Percentiles rank a stretch among this genome's conserved stretches.
phyloP scores from a whole-genome alignment of 2,329 filamentous ascomycete genomes.

The Apiospora sp. region DNA sequence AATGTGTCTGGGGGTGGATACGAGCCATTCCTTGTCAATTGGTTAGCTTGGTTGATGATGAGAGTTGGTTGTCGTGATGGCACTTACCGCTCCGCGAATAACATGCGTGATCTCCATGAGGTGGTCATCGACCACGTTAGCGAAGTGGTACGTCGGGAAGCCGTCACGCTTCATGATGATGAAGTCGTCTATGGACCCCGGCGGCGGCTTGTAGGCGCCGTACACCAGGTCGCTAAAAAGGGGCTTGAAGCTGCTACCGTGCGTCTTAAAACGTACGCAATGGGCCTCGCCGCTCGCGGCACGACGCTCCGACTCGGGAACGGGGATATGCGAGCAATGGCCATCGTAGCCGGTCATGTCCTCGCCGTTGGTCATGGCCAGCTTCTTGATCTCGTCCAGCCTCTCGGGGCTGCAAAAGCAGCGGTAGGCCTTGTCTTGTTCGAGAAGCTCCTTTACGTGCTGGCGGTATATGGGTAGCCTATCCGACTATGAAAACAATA shows the following conservation, averaged over 20 bases:
- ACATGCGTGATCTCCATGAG: slow-evolving; percentile 96
- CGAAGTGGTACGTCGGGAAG: slow-evolving; percentile 94
- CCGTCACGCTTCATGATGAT: slow-evolving; percentile 92
- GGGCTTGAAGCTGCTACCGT: slow-evolving; percentile 57
- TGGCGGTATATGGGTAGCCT: slow-evolving; percentile 75
- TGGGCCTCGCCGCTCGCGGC: slow-evolving; percentile 74
- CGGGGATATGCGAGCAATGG: slow-evolving; percentile 73
- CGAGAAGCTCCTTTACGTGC: slow-evolving; percentile 74
- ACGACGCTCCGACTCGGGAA: slow-evolving; percentile 73
- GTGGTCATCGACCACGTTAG: slow-evolving; percentile 96
- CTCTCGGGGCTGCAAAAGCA: slow-evolving; percentile 87
- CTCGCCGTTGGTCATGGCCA: slow-evolving; percentile 61
- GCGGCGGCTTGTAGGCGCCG: slow-evolving; percentile 66
- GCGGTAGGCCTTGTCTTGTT: slow-evolving; percentile 80
- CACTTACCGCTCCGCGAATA: slow-evolving; percentile 79
- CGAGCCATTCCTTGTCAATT: slow-evolving; percentile 81
- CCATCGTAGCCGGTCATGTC: slow-evolving; percentile 59
- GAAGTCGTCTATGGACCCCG: slow-evolving; percentile 74
- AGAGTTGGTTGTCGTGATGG: neutral
- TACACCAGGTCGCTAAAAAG: slow-evolving; percentile 82
- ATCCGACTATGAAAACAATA: slow-evolving; percentile 68
- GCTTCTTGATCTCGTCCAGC: slow-evolving; percentile 70
- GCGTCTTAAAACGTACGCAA: slow-evolving; percentile 77
- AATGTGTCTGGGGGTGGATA: slow-evolving; percentile 81
- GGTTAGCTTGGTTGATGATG: neutral